phyloP scores from a whole-genome alignment of 495 filamentous ascomycete species.

The Mytilinidion resinicola region DNA sequence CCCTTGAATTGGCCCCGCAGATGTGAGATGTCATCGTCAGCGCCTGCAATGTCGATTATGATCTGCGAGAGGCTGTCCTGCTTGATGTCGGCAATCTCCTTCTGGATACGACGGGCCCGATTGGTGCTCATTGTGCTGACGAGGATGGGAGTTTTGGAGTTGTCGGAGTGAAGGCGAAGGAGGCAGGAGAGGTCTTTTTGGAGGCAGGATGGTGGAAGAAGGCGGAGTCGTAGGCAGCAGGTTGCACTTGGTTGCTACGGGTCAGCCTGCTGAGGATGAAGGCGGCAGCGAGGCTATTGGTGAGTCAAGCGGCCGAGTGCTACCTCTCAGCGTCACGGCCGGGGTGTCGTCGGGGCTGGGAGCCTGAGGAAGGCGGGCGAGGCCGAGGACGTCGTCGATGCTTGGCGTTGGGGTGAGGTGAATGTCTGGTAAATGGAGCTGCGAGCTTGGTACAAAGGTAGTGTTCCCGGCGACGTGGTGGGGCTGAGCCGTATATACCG shows the following conservation, averaged over 20 bases:
- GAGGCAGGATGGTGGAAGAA: constrained; percentile 3
- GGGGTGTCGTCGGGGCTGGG: too few relatives aligned
- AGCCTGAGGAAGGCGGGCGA: not conserved
- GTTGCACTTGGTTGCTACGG: constrained; percentile 2
- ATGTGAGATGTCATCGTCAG: constrained; percentile 69
- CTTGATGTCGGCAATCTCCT: constrained; percentile 85
- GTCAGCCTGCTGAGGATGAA: constrained; percentile 22
- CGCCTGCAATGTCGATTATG: constrained; percentile 55
- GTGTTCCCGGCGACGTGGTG: constrained; percentile 9
- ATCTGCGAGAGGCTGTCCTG: constrained; percentile 71
- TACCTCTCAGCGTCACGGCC: too few relatives aligned
- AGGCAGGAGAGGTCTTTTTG: not conserved
- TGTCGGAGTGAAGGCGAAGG: not conserved
- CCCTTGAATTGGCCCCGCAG: constrained; percentile 78
- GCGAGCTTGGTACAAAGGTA: too few relatives aligned
- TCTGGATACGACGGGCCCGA: constrained; percentile 74
- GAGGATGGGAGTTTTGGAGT: not conserved
- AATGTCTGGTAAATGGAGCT: not conserved
- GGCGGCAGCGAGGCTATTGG: constrained; percentile 3
- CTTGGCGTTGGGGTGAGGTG: not conserved
- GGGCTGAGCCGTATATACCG: not conserved
- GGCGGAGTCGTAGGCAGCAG: constrained; percentile 23
- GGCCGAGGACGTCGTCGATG: not conserved
- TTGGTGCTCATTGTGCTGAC: constrained; percentile 62
- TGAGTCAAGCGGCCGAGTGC: constrained; percentile 14